A percentile compares a stretch with the other conserved stretches of the same genome.
phyloP scores from a whole-genome alignment of 31 red algal species.

The Odonthalia washingtoniensis region DNA sequence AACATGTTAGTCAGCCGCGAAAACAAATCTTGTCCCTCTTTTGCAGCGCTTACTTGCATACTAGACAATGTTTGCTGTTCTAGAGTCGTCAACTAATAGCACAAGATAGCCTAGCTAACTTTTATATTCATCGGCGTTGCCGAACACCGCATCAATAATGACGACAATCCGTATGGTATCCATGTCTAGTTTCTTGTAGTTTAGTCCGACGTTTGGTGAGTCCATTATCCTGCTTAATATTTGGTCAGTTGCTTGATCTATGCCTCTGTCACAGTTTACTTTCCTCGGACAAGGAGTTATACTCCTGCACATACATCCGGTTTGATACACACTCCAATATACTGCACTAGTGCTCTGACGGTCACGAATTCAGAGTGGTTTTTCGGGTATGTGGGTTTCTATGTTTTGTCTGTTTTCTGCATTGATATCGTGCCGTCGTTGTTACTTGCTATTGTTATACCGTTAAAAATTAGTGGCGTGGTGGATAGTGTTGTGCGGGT shows the following conservation, averaged over 20 bases:
- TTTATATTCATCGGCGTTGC: not conserved
- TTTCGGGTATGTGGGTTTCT: not conserved
- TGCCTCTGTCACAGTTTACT: not conserved
- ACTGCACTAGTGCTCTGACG: not conserved
- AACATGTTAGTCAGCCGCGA: conserved; percentile 34
- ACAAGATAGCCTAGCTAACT: conserved; percentile 26
- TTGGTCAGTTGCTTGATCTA: not conserved
- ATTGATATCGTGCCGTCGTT: not conserved
- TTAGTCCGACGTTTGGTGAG: not conserved
- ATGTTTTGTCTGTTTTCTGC: not conserved
- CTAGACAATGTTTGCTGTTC: conserved; percentile 13
- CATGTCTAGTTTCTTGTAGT: not conserved
- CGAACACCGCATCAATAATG: conserved; percentile 3
- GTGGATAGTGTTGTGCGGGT: not conserved
- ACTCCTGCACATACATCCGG: conserved; percentile 9
- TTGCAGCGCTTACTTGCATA: conserved; percentile 12
- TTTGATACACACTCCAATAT: not conserved
- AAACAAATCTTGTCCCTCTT: conserved; percentile 10
- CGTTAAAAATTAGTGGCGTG: not conserved
- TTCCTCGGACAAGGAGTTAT: not conserved
- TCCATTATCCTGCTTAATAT: not conserved
- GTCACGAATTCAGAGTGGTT: not conserved
- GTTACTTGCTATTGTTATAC: not conserved
- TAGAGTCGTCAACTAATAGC: conserved; percentile 6
- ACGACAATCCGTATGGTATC: conserved; percentile 7